Base-by-base conservation (phyloP, 805 yeast genomes). In the Kodamaea nitidulidarum region DNA sequence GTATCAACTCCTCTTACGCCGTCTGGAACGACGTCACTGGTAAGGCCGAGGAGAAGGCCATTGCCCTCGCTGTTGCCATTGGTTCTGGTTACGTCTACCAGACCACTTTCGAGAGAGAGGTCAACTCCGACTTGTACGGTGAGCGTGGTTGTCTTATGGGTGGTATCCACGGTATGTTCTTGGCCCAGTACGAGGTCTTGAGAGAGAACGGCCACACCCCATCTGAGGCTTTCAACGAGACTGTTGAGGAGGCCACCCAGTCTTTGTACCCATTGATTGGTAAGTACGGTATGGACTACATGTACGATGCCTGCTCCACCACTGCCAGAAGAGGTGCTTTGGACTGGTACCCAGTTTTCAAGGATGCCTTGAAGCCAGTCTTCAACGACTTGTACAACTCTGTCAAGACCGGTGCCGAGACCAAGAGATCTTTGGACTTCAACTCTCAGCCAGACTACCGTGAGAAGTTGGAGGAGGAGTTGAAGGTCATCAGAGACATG, bases 101-200 rank as follows among this genome's bases (percentile, higher is more conserved):
- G 78, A 93, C 98, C 75, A 93, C 98, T 54, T 95, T 95, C 64
- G 96, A 95, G 78, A 88, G 83, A 76, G 98, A 93, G 78, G 98
- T 93, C 64, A 88, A 85, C 88, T 90, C 98, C 52, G 98, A 93
- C 71, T 78, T 93, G 65, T 93, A 93, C 78, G 98, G 98, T 76
- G 98, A 93, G 81, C 88, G 98, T 80, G 98, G 98, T 67, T 93
- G 98, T 77, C 79, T 93, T 58, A 93, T 91, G 98, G 98, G 98
- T 70, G 98, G 98, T 81, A 91, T 93, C 78, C 98, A 93, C 80
- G 98, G 98, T 81, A 93, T 93, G 98, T 93, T 93, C 93, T 81
- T 93, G 64, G 98, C 98, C 58, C 98, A 93, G 79, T 93, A 93
- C 81, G 98, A 93, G 76, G 98, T 93, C 49, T 83, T 93, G 70